phyloP scores from a whole-genome alignment of 805 yeast genomes.

The Pichia thaimueangensis region DNA sequence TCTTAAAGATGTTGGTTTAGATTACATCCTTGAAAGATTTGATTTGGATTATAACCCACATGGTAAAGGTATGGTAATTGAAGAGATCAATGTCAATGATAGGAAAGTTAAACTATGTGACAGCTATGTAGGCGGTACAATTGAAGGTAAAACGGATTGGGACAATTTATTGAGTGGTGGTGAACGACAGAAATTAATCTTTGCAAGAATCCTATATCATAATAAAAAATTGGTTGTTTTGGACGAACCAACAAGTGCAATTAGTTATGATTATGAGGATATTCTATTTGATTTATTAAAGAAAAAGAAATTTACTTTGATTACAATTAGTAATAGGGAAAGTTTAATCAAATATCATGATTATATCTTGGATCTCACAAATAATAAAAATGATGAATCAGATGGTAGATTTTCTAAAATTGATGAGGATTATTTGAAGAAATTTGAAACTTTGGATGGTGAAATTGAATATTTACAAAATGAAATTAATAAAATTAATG shows the following conservation, averaged over 20 bases:
- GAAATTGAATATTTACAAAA: slow-evolving; percentile 64
- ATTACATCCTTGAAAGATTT: slow-evolving; percentile 68
- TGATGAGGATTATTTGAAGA: slow-evolving; percentile 23
- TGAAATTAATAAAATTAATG: slow-evolving; percentile 52
- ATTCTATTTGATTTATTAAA: slow-evolving; percentile 71
- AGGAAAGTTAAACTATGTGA: slow-evolving; percentile 21
- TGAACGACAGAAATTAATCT: slow-evolving; percentile 83
- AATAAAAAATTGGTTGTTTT: slow-evolving; percentile 75
- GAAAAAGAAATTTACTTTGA: slow-evolving; percentile 62
- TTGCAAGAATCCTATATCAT: slow-evolving; percentile 79
- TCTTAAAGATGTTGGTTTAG: slow-evolving; percentile 70
- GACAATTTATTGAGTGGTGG: slow-evolving; percentile 94
- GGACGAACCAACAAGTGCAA: slow-evolving; percentile 94
- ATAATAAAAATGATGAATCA: slow-evolving; percentile 45
- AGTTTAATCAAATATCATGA: slow-evolving; percentile 81
- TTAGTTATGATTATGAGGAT: slow-evolving; percentile 85
- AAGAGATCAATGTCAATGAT: slow-evolving; percentile 25
- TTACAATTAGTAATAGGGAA: slow-evolving; percentile 81
- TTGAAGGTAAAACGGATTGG: slow-evolving; percentile 44
- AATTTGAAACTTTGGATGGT: slow-evolving; percentile 60
- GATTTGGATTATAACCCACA: slow-evolving; percentile 39
- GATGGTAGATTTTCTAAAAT: slow-evolving; percentile 23
- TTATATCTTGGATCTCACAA: slow-evolving; percentile 60
- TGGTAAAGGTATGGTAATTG: slow-evolving; percentile 16
- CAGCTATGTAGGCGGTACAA: slow-evolving; percentile 20